Base-by-base conservation (phyloP, 345 rosid genomes). In the Citrus australasica region DNA sequence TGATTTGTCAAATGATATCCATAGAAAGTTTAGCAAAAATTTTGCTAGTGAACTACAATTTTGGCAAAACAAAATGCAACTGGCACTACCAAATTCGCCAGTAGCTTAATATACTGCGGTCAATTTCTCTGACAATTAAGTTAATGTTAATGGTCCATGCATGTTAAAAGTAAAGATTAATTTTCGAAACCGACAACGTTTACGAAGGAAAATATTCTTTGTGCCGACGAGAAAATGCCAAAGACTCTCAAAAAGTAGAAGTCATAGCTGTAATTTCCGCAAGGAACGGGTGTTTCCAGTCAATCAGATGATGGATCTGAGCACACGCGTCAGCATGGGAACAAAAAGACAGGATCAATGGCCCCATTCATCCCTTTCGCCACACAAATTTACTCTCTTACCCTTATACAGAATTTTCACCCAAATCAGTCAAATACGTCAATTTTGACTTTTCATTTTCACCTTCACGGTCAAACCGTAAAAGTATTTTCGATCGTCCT, bases 271-370 rank as follows among this genome's bases (percentile, higher is more conserved):
- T 81, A 82, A 85, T 76, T 79, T 79, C 76, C 5, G 78, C 42
- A 68, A 14, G 79, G 74, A 77, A 67, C 74, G 62, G 81, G 70
- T 53, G 65, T 24, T 76, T 33, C 58, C 69, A 10, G 48, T 63
- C 51, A 48, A 73, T 22, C 35, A 10, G 17, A 38, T 21, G 71
- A 62, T 21, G 51, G 58, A 69, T n/a, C 42, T 7, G 25, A 37
- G 55, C 10, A 79, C 86, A 79, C 80, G 87, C 60, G 82, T 80
- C 87, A 13, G 25, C 32, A 67, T 27, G 79, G 85, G 84, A 75
- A 17, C 42, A 42, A 68, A 80, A 64, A 63, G 75, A 83, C 82
- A 82, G 64, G 28, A 56, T 67, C 53, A 3, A 4, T n/a, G 27
- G 64, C 73, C 79, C 79, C 66, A 69, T 71, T 75, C 63, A 58